Evolutionary conservation across 805 yeast genomes (phyloP), one percentile per base, ranked within the genome.

Genomic region (Nakazawaea molendinolei): DNA sequence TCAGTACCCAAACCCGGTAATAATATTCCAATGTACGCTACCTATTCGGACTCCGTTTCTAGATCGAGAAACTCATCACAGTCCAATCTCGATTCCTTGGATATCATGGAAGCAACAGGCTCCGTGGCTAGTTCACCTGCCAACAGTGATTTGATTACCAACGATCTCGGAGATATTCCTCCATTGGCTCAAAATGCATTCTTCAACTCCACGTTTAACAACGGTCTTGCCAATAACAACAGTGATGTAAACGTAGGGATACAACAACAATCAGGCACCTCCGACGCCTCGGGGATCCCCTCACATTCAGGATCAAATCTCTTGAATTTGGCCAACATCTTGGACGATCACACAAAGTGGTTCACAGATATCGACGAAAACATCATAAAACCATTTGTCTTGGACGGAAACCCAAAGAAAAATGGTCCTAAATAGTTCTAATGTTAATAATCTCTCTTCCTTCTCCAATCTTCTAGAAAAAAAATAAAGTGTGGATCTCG

Each of bases 311-410:
- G 28, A 14, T 9, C 28, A 4, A 31, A 29, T 16, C 14, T 33
- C 14, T 18, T 54, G 23, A 53, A 43, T 24, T 42, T 59, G 23
- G 50, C 51, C 31, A 53, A 53, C 39, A 48, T 60, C n/a, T 39
- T 60, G 18, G 90, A 81, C 44, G 89, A 83, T 45, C 84, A 79
- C 42, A 83, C 89, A 8, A 79, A 74, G 53, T 90, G 98, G 97
- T 92, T 92, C 56, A 81, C 86, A 15, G 81, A 76, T 48, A 86
- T 92, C 52, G 99, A 92, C 54, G 96, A 92, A 49, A 86, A 86
- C 53, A 92, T 92, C 16, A 67, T 92, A 49, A 89, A 89, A 56
- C 97, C 97, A 1, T 95, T 86, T 0, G 69, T 90, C 36, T 68
- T 89, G 40, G 97, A 90, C 48, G 65, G 33, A 12, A 37, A 27